Percentiles rank a stretch among this genome's conserved stretches.
Conservation (phyloP, 177 flowering plant genomes). For the Vitis hybrid region DNA sequence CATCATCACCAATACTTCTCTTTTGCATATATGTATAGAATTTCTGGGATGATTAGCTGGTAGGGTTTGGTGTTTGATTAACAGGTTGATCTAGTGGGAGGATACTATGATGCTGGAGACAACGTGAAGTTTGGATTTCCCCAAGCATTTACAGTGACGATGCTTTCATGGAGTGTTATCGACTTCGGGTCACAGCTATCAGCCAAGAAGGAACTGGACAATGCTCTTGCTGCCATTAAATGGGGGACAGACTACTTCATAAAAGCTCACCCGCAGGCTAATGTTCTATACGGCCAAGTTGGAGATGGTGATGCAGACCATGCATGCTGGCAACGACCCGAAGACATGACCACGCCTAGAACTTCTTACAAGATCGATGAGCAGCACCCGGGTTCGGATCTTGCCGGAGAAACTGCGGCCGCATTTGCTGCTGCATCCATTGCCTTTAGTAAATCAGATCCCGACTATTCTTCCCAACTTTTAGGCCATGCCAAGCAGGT, state of each 20-base stretch:
- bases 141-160: constrained; percentile 49
- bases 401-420: constrained; percentile 55
- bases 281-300: constrained; percentile 46
- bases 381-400: constrained; percentile 48
- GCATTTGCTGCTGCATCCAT: constrained; percentile 57
- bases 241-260: constrained; percentile 67
- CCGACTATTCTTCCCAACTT: constrained; percentile 25
- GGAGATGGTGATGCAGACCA: constrained; percentile 53
- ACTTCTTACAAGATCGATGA: constrained; percentile 30
- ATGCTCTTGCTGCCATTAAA: constrained; percentile 38
- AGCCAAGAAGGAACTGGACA: constrained; percentile 21
- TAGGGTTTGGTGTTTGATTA: too few species aligned
- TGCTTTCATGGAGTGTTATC: constrained; percentile 47
- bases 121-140: constrained; percentile 60
- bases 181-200: constrained; percentile 23
- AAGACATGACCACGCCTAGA: constrained; percentile 59
- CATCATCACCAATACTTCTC: neutral
- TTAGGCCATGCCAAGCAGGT: constrained; percentile 38
- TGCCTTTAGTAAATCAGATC: constrained; percentile 19
- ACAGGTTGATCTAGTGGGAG: constrained; percentile 55
- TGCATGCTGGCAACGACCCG: constrained; percentile 54
- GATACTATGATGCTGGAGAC: constrained; percentile 66
- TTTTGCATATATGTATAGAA: too few species aligned
- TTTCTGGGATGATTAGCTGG: too few species aligned
- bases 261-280: constrained; percentile 43